phyloP scores from a whole-genome alignment of 371 early-diverging fungal genomes.

The Umbelopsis sp. region DNA sequence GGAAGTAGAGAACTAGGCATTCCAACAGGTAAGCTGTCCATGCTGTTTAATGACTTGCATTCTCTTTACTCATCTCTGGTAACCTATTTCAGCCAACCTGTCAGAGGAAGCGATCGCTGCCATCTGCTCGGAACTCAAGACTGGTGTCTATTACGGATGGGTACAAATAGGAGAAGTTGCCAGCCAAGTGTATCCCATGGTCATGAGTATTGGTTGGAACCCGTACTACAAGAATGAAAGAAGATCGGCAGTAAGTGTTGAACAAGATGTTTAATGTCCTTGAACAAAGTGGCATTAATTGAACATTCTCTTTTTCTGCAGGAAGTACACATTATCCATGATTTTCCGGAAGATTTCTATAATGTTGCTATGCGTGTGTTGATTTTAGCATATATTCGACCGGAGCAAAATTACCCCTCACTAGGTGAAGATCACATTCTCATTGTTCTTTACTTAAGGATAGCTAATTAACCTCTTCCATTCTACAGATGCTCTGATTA shows the following conservation, averaged over 20 bases:
- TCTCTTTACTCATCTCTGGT: background rate
- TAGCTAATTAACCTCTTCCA: background rate
- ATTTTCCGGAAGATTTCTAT: slow-evolving; percentile 82
- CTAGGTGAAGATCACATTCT: slow-evolving; percentile 46
- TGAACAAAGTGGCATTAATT: background rate
- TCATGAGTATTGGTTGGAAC: slow-evolving; percentile 94
- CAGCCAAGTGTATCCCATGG: slow-evolving; percentile 76
- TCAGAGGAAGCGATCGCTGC: slow-evolving; percentile 67
- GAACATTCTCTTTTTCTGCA: slow-evolving; percentile 16
- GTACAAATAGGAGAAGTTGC: slow-evolving; percentile 58
- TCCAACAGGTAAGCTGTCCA: slow-evolving; percentile 74
- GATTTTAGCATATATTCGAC: slow-evolving; percentile 79
- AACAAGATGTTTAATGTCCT: background rate
- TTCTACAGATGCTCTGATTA: slow-evolving; percentile 69
- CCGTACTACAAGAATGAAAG: slow-evolving; percentile 92
- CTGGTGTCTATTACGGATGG: slow-evolving; percentile 91
- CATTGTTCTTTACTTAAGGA: background rate
- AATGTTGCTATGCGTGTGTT: slow-evolving; percentile 71
- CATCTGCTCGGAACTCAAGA: slow-evolving; percentile 57
- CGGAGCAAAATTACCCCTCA: slow-evolving; percentile 77
- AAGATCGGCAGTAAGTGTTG: slow-evolving; percentile 67
- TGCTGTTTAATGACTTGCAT: background rate
- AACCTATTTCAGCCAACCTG: slow-evolving; percentile 67
- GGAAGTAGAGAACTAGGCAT: slow-evolving; percentile 91
- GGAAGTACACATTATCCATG: slow-evolving; percentile 89